Evolutionary conservation across 805 yeast species (phyloP), one percentile per base, ranked within the genome.

Genomic region (Candida xiaguanensis): DNA sequence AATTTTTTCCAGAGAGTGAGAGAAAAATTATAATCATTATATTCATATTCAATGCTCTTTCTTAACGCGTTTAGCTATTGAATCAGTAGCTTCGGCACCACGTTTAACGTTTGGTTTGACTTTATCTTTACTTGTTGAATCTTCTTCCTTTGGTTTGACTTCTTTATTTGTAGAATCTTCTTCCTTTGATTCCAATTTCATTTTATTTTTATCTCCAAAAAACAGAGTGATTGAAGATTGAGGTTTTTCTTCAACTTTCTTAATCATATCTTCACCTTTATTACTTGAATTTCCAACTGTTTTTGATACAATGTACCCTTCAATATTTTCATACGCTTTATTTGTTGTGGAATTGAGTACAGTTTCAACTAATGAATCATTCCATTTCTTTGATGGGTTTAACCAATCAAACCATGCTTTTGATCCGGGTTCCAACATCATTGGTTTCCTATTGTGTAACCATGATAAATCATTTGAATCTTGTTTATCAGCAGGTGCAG

Each of bases 361-460:
- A 2, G 58, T 50, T 1, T 66, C 66, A 16, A 64, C 39, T 15
- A 80, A 44, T 1, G 63, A 56, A 2, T 59, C 59, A 41, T 57
- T 50, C 74, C 79, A 72, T 12, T 56, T 55, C 0, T 46, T 40
- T 0, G 46, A 42, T 0, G 77, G 71, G 38, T 75, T 65, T 25
- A 88, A 58, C 96, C 96, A 90, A 3, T 54, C 50, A 4, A 70
- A 55, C 75, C 90, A 79, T 29, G 71, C 75, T n/a, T 63, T 48
- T 0, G 79, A 59, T 0, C 75, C 79, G 0, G 87, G 85, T 20
- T 65, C 70, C 5, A 88, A 40, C 11, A 87, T 71, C 2, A 84
- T 66, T 0, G 97, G 97, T 78, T 87, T 86, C 18, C 97, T 67
- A 1, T 64, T 59, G 55, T 90, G 96, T 2, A 90, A 58, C 85